A percentile compares a stretch with the other conserved stretches of the same genome.
Conservation (phyloP, 768 basidiomycete genomes). For the Hebeloma cylindrosporum region DNA sequence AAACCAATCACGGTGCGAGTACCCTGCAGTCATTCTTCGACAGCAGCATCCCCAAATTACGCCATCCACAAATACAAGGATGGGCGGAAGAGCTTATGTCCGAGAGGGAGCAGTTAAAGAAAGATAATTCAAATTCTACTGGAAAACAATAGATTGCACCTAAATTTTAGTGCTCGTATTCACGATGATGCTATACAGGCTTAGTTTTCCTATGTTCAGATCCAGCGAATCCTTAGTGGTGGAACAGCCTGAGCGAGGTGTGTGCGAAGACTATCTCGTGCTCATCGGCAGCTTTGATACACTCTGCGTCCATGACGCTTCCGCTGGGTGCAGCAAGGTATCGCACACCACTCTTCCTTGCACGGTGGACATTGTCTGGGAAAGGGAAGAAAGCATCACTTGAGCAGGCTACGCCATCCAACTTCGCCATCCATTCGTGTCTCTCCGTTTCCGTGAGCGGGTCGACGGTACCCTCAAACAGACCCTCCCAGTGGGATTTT, state of each 20-base stretch:
- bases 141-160: too few relatives aligned
- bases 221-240: constrained; percentile 52
- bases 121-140: too few relatives aligned
- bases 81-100: constrained; percentile 64
- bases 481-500: constrained; percentile 84
- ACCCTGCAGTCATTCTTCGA: constrained; percentile 79
- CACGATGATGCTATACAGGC: not conserved
- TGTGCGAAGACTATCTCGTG: constrained; percentile 89
- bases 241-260: constrained; percentile 86
- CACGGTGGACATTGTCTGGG: constrained; percentile 95
- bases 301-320: constrained; percentile 96
- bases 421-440: constrained; percentile 66
- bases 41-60: constrained; percentile 69
- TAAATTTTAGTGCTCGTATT: too few relatives aligned
- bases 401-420: constrained; percentile 88
- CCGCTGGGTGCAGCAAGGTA: constrained; percentile 93
- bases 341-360: constrained; percentile 85
- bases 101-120: constrained; percentile 40
- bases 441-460: constrained; percentile 70
- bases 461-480: constrained; percentile 74
- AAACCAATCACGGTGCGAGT: constrained; percentile 44
- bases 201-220: constrained; percentile 7
- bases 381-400: constrained; percentile 99
- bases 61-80: constrained; percentile 66
- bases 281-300: constrained; percentile 96